These are phyloP conservation scores for Aureobasidium musti DNA, from an alignment of 2,329 filamentous ascomycete species.

Conservation along the genomic window DNA sequence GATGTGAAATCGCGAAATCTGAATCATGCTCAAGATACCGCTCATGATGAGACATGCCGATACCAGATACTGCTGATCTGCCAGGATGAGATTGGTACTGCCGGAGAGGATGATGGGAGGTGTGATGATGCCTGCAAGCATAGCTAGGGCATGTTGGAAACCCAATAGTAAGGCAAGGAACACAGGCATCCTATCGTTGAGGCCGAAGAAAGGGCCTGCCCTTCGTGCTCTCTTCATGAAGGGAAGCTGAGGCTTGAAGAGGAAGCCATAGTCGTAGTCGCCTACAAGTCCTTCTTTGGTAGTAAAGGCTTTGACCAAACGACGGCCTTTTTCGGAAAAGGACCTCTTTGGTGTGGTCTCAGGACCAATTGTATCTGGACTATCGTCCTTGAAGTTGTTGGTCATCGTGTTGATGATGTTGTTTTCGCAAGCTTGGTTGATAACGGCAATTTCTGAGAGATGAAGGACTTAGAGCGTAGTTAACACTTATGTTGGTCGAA, in stretches of 20 bases:
- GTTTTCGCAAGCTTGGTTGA: not conserved
- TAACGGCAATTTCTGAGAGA: not conserved
- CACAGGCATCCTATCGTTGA: constrained; percentile 76
- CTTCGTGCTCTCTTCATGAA: constrained; percentile 68
- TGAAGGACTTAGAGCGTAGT: not conserved
- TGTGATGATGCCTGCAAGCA: constrained; percentile 69
- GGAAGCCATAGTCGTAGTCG: constrained; percentile 84
- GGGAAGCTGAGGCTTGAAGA: constrained; percentile 79
- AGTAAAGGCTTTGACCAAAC: constrained; percentile 51
- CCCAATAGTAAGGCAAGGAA: constrained; percentile 72
- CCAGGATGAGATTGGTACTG: constrained; percentile 63
- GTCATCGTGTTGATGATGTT: constrained; percentile 2
- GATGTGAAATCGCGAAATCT: constrained; percentile 77
- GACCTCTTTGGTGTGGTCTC: constrained; percentile 46
- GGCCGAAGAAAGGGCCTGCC: constrained; percentile 79
- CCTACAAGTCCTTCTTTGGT: constrained; percentile 73
- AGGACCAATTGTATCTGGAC: constrained; percentile 51
- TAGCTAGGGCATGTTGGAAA: constrained; percentile 76
- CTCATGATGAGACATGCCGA: constrained; percentile 78
- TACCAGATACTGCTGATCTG: constrained; percentile 72
- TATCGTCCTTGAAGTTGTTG: constrained; percentile 43
- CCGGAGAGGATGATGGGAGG: constrained; percentile 72
- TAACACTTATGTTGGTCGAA: constrained; percentile 17
- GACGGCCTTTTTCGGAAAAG: constrained; percentile 46
- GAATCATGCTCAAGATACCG: constrained; percentile 70